Evolutionary conservation across 2,329 filamentous ascomycete genomes (phyloP).

Genomic region (Talaromyces sp.): DNA sequence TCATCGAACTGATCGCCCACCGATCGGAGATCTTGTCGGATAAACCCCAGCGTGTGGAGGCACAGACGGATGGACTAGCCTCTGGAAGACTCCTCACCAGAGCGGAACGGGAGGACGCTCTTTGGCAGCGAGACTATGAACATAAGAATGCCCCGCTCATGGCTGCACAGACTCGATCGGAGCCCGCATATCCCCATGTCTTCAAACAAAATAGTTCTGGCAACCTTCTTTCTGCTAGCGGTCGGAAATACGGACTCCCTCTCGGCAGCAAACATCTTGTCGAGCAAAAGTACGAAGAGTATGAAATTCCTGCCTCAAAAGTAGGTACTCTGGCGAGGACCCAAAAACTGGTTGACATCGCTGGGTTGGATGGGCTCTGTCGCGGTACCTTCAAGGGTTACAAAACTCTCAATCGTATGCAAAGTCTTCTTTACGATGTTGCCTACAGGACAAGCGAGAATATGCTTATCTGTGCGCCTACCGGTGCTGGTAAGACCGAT

Average conservation of each 20-base stretch:
- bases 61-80: conserved; percentile 48
- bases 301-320: conserved; percentile 78
- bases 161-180: conserved; percentile 69
- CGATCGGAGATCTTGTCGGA: conserved; percentile 66
- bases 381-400: conserved; percentile 92
- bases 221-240: conserved; percentile 78
- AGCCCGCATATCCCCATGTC: conserved; percentile 86
- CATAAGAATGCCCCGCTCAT: conserved; percentile 79
- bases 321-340: conserved; percentile 73
- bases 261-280: conserved; percentile 72
- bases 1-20: conserved; percentile 84
- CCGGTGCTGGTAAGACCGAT: conserved; percentile 97
- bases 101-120: conserved; percentile 74
- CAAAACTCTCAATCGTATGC: conserved; percentile 93
- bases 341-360: conserved; percentile 76
- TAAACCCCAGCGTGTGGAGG: conserved; percentile 32
- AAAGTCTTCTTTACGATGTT: conserved; percentile 92
- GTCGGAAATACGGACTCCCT: conserved; percentile 81
- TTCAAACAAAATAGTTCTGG: conserved; percentile 83
- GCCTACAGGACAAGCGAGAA: conserved; percentile 97
- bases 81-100: conserved; percentile 68
- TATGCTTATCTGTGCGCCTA: conserved; percentile 97
- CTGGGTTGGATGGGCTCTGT: conserved; percentile 85
- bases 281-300: conserved; percentile 82
- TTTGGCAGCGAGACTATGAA: conserved; percentile 74